Conservation (phyloP, 192 early-diverging fungal genomes). For the Cetraspora pellucida region DNA sequence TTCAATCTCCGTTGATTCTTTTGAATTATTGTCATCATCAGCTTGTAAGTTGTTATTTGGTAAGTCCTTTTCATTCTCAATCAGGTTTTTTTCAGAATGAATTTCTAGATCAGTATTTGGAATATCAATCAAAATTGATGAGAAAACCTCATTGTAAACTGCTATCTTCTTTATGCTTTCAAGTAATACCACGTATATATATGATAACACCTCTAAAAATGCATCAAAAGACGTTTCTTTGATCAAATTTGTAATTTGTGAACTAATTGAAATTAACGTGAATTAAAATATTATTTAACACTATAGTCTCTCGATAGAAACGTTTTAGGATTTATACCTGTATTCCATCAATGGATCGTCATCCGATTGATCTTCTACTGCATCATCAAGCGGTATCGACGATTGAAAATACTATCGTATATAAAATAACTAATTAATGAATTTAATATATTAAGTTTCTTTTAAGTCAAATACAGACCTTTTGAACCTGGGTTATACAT, state of each 20-base stretch:
- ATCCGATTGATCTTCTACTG: too few relatives aligned
- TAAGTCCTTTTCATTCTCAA: constrained; percentile 35
- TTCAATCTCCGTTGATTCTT: background rate
- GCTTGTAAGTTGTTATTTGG: constrained; percentile 8
- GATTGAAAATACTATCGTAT: too few relatives aligned
- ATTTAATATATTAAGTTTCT: background rate
- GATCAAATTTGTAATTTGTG: constrained; percentile 67
- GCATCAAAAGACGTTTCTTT: constrained; percentile 81
- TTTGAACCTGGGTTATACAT: constrained; percentile 75
- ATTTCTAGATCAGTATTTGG: constrained; percentile 46
- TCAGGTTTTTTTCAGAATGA: constrained; percentile 32
- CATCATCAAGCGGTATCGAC: too few relatives aligned
- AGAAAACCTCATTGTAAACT: constrained; percentile 71
- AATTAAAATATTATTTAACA: too few relatives aligned
- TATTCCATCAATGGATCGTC: too few relatives aligned
- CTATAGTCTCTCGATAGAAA: too few relatives aligned
- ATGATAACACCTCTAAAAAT: constrained; percentile 77
- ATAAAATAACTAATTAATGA: too few relatives aligned
- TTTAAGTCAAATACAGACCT: constrained; percentile 43
- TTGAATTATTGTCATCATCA: background rate
- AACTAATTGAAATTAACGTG: constrained; percentile 38
- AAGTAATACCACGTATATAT: constrained; percentile 75
- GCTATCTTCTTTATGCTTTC: constrained; percentile 73
- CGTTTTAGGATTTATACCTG: too few relatives aligned
- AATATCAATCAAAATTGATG: constrained; percentile 65